Evolutionary conservation across 345 rosid species (phyloP), one percentile per base, ranked within the genome.

Genomic region (Fremontodendron californicum): DNA sequence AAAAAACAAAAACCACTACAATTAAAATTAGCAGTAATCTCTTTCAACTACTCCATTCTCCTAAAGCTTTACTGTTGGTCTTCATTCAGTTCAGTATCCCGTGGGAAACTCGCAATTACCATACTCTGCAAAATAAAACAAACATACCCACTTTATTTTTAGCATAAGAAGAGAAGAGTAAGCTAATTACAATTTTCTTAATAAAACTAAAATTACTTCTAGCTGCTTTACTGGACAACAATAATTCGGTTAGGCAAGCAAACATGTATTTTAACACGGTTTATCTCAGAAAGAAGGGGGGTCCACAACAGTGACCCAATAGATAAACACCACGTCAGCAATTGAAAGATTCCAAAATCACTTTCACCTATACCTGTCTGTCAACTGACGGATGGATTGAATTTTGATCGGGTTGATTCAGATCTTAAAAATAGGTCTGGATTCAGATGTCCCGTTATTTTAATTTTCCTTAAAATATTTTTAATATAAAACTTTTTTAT

Each of bases 51-150:
- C 49, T 40, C 25, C 4, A 33, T 65, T 9, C 66, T 25, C 19
- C 67, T n/a, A n/a, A n/a, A n/a, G n/a, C n/a, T 40, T 37, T 18
- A 39, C 6, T 37, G 40, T 3, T n/a, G 1, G 11, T 66, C 1
- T 6, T 37, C 67, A 43, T 77, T 88, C 86, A 87, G n/a, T n/a
- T n/a, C n/a, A n/a, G 27, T 86, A 87, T 58, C 90, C 87, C 21
- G 90, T 90, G 6, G 94, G 92, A 42, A 90, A 85, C 80, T 87
- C 86, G 74, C 94, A 90, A 40, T 49, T 62, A 58, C 94, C 94
- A 25, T 75, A 90, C 78, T 81, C 94, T 90, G 92, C 86, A 86
- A 37, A 55, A 46, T n/a, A n/a, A n/a, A n/a, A n/a, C n/a, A n/a
- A n/a, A n/a, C n/a, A n/a, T n/a, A n/a, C n/a, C n/a, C n/a, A n/a